These are phyloP conservation scores for Sphaerobolus stellatus DNA, from an alignment of 1,284 basidiomycete genomes.

Conservation along the genomic window DNA sequence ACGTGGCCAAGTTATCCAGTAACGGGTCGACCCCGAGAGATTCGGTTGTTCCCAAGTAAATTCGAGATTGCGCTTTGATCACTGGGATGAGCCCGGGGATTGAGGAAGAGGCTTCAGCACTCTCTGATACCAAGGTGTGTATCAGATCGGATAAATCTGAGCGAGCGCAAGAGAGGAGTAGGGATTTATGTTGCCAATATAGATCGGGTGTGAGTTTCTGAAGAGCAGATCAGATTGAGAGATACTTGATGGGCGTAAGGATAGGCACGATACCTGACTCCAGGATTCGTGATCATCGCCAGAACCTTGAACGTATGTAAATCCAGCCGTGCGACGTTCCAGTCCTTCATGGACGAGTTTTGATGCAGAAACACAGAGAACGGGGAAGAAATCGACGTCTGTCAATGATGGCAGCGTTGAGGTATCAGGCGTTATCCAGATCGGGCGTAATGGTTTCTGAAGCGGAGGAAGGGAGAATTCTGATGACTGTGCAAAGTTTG, in stretches of 20 bases:
- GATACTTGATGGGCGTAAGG: background rate
- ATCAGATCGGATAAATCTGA: constrained; percentile 51
- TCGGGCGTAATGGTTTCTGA: constrained; percentile 54
- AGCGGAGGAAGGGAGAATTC: constrained; percentile 52
- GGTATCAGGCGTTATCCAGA: constrained; percentile 67
- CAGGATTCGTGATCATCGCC: constrained; percentile 90
- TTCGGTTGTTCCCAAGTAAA: constrained; percentile 1
- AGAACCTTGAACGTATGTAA: constrained; percentile 82
- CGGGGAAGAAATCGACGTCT: constrained; percentile 50
- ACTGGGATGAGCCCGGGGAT: constrained; percentile 16
- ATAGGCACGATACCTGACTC: constrained; percentile 57
- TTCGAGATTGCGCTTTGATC: constrained; percentile 28
- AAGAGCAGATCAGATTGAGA: background rate
- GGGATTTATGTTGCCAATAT: constrained; percentile 64
- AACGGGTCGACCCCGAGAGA: background rate
- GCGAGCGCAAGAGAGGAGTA: constrained; percentile 50
- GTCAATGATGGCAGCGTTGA: constrained; percentile 42
- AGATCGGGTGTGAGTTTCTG: constrained; percentile 70
- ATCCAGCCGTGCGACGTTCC: constrained; percentile 61
- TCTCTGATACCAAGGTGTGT: constrained; percentile 45
- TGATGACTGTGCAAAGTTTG: constrained; percentile 40
- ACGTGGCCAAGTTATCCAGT: background rate
- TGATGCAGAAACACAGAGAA: constrained; percentile 80
- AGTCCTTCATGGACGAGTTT: constrained; percentile 56
- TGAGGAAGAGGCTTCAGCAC: background rate